Evolutionary conservation across 2,329 filamentous ascomycete genomes (phyloP).

Genomic region (Nakataea oryzae): DNA sequence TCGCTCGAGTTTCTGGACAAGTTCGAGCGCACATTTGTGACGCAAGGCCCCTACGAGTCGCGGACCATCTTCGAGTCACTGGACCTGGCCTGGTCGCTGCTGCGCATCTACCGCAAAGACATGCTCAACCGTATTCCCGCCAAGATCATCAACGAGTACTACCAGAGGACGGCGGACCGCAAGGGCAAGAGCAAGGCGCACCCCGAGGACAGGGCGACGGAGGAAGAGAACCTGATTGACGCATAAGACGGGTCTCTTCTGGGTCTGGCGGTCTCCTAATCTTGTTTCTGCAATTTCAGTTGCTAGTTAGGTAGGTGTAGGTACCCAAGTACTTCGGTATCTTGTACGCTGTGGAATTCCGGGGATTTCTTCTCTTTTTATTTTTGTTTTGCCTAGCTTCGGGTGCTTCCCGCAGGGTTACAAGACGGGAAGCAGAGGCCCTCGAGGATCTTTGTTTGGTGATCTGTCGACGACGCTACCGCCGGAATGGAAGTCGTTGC

Average conservation of each 20-base stretch:
- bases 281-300: neutral
- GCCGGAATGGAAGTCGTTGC: no score
- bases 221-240: constrained; percentile 25
- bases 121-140: constrained; percentile 88
- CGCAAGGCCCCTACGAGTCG: constrained; percentile 84
- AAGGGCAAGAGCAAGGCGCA: constrained; percentile 52
- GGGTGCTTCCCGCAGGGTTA: neutral
- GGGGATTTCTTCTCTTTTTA: no score
- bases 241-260: constrained; percentile 12
- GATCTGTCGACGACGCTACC: neutral
- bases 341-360: neutral
- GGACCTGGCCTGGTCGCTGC: constrained; percentile 90
- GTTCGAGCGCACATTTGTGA: constrained; percentile 92
- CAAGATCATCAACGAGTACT: constrained; percentile 76
- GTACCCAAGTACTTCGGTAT: neutral
- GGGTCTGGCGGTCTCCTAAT: neutral
- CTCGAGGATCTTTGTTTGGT: neutral
- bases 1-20: constrained; percentile 98
- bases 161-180: constrained; percentile 54
- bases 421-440: neutral
- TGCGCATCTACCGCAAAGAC: constrained; percentile 97
- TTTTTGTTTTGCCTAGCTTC: neutral
- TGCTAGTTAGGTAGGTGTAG: neutral
- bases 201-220: constrained; percentile 16
- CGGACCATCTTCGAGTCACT: constrained; percentile 88